Conservation (phyloP, 2,329 filamentous ascomycete species). For the Fonsecaea pugnacius region DNA sequence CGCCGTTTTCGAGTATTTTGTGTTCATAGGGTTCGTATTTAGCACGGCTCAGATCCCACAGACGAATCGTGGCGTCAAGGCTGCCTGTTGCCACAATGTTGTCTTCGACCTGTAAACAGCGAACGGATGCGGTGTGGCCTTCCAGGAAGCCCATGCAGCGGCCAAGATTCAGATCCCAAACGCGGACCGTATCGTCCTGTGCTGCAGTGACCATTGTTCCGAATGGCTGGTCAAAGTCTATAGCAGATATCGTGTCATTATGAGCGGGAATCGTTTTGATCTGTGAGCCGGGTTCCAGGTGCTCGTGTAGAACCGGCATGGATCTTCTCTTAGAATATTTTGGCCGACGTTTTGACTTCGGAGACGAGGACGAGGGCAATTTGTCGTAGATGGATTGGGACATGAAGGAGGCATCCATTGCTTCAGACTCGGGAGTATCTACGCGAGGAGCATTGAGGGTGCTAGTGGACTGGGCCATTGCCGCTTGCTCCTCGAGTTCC, state of each 20-base stretch:
- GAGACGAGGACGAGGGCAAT: constrained; percentile 61
- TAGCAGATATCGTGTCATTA: constrained; percentile 80
- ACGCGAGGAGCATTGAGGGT: constrained; percentile 42
- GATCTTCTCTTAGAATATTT: constrained; percentile 68
- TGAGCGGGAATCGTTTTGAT: constrained; percentile 91
- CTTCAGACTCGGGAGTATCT: constrained; percentile 54
- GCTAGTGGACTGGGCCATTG: constrained; percentile 40
- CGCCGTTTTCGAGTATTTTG: constrained; percentile 50
- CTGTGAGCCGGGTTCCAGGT: constrained; percentile 84
- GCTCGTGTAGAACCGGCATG: constrained; percentile 93
- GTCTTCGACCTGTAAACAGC: constrained; percentile 90
- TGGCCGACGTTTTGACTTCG: constrained; percentile 56
- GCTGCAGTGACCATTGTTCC: constrained; percentile 92
- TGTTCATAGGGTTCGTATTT: constrained; percentile 76
- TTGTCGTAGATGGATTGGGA: constrained; percentile 98
- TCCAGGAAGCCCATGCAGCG: constrained; percentile 90
- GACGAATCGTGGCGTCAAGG: constrained; percentile 87
- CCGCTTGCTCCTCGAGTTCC: constrained; percentile 51
- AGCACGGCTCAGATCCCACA: constrained; percentile 93
- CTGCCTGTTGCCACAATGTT: constrained; percentile 94
- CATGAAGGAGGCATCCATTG: constrained; percentile 75
- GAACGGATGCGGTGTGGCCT: constrained; percentile 91
- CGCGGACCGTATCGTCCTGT: constrained; percentile 88
- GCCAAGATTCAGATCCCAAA: constrained; percentile 95
- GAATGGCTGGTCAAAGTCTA: constrained; percentile 98